These are phyloP conservation scores for Clavispora phyllophila DNA, from an alignment of 805 yeast genomes.

Conservation along the genomic window DNA sequence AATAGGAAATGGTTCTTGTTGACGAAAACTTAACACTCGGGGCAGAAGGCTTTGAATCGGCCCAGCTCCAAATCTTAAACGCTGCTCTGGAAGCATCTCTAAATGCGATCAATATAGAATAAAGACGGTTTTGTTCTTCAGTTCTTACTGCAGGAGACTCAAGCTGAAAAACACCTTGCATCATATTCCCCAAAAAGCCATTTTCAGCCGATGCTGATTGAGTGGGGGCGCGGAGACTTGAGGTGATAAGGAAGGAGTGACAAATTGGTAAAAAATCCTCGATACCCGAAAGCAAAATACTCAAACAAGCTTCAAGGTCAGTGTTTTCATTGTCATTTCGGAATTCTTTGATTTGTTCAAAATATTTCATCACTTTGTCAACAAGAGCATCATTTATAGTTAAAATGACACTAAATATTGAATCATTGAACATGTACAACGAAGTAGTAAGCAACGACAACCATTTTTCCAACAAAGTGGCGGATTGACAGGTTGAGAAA, in stretches of 20 bases:
- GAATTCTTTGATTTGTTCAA: constrained; percentile 20
- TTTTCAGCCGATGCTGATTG: constrained; percentile 25
- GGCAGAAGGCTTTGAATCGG: constrained; percentile 38
- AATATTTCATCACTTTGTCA: constrained; percentile 30
- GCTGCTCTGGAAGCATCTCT: constrained; percentile 53
- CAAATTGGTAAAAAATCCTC: constrained; percentile 60
- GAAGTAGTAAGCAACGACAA: constrained; percentile 47
- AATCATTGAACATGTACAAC: constrained; percentile 45
- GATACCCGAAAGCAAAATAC: constrained; percentile 51
- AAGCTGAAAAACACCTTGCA: constrained; percentile 73
- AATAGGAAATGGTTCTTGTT: constrained; percentile 29
- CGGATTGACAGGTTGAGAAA: constrained; percentile 39
- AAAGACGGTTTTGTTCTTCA: constrained; percentile 48
- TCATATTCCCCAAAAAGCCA: constrained; percentile 61
- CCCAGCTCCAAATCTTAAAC: constrained; percentile 67
- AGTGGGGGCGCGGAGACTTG: constrained; percentile 15
- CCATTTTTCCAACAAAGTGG: constrained; percentile 44
- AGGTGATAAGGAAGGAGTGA: constrained; percentile 48
- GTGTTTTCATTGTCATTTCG: constrained; percentile 11
- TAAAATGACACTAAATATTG: constrained; percentile 51
- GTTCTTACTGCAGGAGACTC: constrained; percentile 55
- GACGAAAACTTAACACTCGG: constrained; percentile 9
- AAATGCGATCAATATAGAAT: constrained; percentile 57
- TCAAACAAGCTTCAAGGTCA: constrained; percentile 41
- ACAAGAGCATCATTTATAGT: constrained; percentile 50